A percentile compares a stretch with the other conserved stretches of the same genome.
These are phyloP conservation scores for Hansenula lynferdii DNA, from an alignment of 1,139 yeast species.

Conservation along the genomic window DNA sequence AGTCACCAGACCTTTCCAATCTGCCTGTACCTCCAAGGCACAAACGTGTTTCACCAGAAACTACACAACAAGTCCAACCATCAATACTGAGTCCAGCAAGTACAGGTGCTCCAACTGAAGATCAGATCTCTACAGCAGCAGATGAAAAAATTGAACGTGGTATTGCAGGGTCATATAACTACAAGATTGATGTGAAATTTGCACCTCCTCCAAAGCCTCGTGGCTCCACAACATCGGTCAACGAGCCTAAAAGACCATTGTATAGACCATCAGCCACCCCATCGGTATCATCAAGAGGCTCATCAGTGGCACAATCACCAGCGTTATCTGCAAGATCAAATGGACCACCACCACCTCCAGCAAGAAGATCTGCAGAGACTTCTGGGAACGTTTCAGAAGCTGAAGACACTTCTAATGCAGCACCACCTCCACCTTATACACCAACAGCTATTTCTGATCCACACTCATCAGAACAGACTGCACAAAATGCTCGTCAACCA, in stretches of 20 bases:
- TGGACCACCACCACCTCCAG: neutral
- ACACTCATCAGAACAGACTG: neutral
- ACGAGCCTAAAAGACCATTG: neutral
- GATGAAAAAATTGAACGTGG: conserved; percentile 14
- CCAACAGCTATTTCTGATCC: conserved; percentile 3
- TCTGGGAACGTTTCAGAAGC: neutral
- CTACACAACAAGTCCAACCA: neutral
- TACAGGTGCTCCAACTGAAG: neutral
- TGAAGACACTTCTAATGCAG: conserved; percentile 9
- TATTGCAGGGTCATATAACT: conserved; percentile 23
- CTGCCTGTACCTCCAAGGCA: conserved; percentile 14
- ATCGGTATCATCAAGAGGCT: conserved; percentile 7
- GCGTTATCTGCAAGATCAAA: no score
- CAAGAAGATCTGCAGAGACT: neutral
- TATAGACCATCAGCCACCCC: conserved; percentile 7
- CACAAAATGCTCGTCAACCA: neutral
- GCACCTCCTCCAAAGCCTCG: conserved; percentile 31
- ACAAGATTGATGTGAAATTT: conserved; percentile 23
- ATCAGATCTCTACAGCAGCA: neutral
- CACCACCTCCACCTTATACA: conserved; percentile 20
- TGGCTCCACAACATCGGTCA: conserved; percentile 3
- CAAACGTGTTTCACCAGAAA: neutral
- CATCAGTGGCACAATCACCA: neutral
- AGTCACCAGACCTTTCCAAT: conserved; percentile 15
- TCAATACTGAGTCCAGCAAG: neutral